phyloP scores from a whole-genome alignment of 2,329 filamentous ascomycete genomes.

The Penicillium sp. region DNA sequence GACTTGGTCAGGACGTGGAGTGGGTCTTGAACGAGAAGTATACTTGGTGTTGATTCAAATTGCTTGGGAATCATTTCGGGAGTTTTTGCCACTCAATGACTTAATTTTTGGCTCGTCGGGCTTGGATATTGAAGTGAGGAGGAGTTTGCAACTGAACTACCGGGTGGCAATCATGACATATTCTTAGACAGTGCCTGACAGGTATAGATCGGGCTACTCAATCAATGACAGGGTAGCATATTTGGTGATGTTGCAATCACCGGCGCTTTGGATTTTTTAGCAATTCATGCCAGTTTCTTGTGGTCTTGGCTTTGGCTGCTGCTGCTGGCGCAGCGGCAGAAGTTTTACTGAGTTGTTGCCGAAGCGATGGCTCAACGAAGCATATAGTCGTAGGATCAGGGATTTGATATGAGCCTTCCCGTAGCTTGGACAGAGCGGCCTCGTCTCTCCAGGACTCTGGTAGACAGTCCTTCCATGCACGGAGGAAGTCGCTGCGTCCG shows the following conservation, averaged over 20 bases:
- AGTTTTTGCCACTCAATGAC: neutral
- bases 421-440: conserved; percentile 39
- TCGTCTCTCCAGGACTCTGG: conserved; percentile 49
- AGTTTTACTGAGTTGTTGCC: conserved; percentile 34
- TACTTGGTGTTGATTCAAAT: conserved; percentile 49
- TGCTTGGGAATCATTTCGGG: conserved; percentile 11
- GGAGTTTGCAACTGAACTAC: conserved; percentile 15
- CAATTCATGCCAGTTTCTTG: conserved; percentile 50
- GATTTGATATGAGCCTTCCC: conserved; percentile 38
- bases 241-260: conserved; percentile 24
- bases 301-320: conserved; percentile 37
- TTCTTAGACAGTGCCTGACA: conserved; percentile 23
- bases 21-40: conserved; percentile 56
- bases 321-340: conserved; percentile 28
- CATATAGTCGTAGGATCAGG: conserved; percentile 43
- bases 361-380: conserved; percentile 39
- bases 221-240: conserved; percentile 9
- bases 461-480: conserved; percentile 47
- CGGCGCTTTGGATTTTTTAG: conserved; percentile 43
- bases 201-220: conserved; percentile 21
- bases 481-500: conserved; percentile 40
- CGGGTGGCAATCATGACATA: conserved; percentile 23
- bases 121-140: neutral
- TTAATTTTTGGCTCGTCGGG: neutral
- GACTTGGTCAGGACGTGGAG: conserved; percentile 45